These are phyloP conservation scores for Sordariomycetes sp. DNA, from an alignment of 2,329 filamentous ascomycete species.

Conservation along the genomic window DNA sequence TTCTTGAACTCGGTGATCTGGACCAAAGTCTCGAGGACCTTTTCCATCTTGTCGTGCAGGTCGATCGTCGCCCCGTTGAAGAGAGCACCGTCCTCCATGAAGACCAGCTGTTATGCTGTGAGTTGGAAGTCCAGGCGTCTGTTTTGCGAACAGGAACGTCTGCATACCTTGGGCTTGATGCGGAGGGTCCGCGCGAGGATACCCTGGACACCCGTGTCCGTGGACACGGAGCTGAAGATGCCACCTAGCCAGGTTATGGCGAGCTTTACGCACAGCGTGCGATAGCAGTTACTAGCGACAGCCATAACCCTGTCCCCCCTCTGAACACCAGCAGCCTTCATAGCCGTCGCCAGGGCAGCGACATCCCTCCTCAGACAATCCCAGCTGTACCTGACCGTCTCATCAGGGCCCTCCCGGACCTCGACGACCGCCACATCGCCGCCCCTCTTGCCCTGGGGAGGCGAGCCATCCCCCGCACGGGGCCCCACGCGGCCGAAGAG, in stretches of 20 bases:
- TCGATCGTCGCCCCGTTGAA: constrained; percentile 72
- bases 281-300: constrained; percentile 64
- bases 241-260: constrained; percentile 61
- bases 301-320: constrained; percentile 67
- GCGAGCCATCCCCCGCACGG: too few relatives aligned
- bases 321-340: constrained; percentile 53
- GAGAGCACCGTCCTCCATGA: constrained; percentile 69
- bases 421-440: constrained; percentile 59
- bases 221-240: constrained; percentile 66
- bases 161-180: constrained; percentile 50
- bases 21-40: constrained; percentile 56
- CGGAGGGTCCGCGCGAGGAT: constrained; percentile 68
- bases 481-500: constrained; percentile 41
- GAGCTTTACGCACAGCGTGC: constrained; percentile 62
- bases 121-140: too few relatives aligned
- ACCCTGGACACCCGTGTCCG: constrained; percentile 74
- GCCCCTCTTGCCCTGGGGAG: constrained; percentile 57
- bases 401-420: constrained; percentile 54
- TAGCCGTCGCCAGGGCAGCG: constrained; percentile 50
- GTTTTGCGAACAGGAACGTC: too few relatives aligned
- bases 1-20: constrained; percentile 47
- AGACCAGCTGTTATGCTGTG: constrained; percentile 41
- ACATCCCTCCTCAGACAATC: constrained; percentile 51
- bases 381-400: constrained; percentile 53
- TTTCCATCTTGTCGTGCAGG: constrained; percentile 59